Base-by-base conservation (phyloP, 108 stramenopile species). In the Chaetoceros muelleri region DNA sequence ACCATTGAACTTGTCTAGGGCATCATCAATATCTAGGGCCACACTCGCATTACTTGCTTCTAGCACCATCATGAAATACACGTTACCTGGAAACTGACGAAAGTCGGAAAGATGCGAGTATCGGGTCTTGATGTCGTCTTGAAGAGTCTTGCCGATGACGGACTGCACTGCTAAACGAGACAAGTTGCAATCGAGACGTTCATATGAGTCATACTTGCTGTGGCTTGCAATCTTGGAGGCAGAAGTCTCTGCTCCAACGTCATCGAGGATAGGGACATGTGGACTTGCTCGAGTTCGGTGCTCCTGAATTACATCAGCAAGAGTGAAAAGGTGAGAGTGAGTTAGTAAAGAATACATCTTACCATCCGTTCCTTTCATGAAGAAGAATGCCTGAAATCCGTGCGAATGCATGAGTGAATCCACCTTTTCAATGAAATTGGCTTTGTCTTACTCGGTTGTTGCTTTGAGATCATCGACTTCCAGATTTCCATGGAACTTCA, bases 41-140 rank as follows among this genome's bases (percentile, higher is more conserved):
- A 58, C 57, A 3, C 2, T 22, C 8, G 40, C 44, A 23, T 58
- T 45, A 13, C 44, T 40, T 2, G 40, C 46, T 46, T 58, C 57
- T 10, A 58, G 13, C 1, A 44, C 57, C 40, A 58, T 44, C 2
- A 58, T 45, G 1, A 58, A 25, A 45, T 3, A 3, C 10, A 28
- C 21, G 1, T 7, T 3, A 20, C 57, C 57, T 10, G 57, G 44
- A 3, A 45, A 3, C 17, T 26, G 16, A 2, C 25, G 25, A 34
- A 46, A 58, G n/a, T 46, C 44, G 2, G 2, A 5, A 21, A 28
- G 2, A 24, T 58, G 8, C 8, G 13, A 3, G 23, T 58, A 45
- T 8, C 44, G n/a, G 22, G 10, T 46, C 16, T 21, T 10, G 13
- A 45, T 58, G 2, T 58, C 40, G 16, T 44, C n/a, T 2, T 45